Base-by-base conservation (phyloP, 768 basidiomycete species). In the Suillus discolor region DNA sequence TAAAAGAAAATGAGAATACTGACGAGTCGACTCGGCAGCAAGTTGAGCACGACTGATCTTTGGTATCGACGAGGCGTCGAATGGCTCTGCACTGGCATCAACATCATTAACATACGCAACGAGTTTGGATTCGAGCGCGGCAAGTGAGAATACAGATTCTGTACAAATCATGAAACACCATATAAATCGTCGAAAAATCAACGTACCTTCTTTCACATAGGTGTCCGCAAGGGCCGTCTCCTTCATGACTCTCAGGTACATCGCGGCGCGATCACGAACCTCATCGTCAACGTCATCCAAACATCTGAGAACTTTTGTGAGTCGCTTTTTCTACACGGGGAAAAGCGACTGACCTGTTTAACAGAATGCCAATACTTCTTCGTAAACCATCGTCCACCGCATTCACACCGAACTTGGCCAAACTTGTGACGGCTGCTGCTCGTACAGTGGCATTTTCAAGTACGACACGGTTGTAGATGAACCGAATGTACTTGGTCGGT, bases 381-480 rank as follows among this genome's bases (percentile, higher is more conserved):
- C 91, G 90, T 65, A 98, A 82, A 44, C 86, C 82, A 61, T 80
- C 77, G 75, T 99, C 97, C 6, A 84, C 79, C 18, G 93, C 90
- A 72, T 94, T 93, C 61, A 97, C 89, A 64, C 97, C 97, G 70
- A 99, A 99, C 80, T 99, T 99, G 62, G 95, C 97, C 75, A 99
- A 80, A 71, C 92, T 94, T 23, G 94, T 84, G 12, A 99, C 97
- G 28, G 97, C 97, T 1, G 97, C 97, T 23, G 97, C 97, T 67
- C 97, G 85, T 61, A 99, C 97, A 55, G 96, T 96, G 6, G 97
- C 95, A 71, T 99, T 99, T 79, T 99, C 97, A 71, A 99, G 81
- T 18, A 99, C 96, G 28, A 99, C 97, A 36, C 97, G 95, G 80
- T 99, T 99, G 80, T 99, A 99, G 74, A 99, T 99, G 83, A 96